Conservation (phyloP, 306 rosid species). For the Herpetospermum pedunculosum region DNA sequence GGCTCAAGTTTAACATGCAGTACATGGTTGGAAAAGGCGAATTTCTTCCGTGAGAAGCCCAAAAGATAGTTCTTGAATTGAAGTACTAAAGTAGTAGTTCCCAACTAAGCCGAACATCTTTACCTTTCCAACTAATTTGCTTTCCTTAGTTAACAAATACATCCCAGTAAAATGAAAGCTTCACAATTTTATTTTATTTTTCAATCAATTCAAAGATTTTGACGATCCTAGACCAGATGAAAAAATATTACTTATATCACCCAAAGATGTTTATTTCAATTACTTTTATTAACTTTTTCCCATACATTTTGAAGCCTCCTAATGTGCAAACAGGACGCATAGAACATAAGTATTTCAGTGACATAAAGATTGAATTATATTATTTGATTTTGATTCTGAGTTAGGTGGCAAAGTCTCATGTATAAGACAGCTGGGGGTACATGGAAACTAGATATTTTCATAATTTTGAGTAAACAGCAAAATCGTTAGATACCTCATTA, state of each 20-base stretch:
- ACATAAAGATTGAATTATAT: background rate
- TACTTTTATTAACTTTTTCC: background rate
- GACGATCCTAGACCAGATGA: background rate
- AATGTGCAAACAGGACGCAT: background rate
- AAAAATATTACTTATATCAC: background rate
- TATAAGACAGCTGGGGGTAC: background rate
- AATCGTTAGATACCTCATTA: slow-evolving; percentile 50
- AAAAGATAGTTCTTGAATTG: background rate
- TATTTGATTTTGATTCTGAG: background rate
- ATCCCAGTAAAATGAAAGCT: background rate
- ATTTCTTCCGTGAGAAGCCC: background rate
- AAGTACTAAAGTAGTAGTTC: background rate
- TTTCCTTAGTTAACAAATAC: background rate
- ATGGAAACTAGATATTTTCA: background rate
- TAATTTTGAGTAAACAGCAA: background rate
- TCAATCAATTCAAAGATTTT: background rate
- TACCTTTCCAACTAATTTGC: background rate
- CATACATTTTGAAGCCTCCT: background rate
- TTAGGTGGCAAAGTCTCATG: background rate
- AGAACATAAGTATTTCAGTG: background rate
- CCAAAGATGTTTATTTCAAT: background rate
- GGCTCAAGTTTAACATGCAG: background rate
- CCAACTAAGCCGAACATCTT: background rate
- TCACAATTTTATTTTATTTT: background rate
- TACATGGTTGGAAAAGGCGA: background rate